Base-by-base conservation (phyloP, 1,284 basidiomycete species). In the Ceratobasidium sp. region DNA sequence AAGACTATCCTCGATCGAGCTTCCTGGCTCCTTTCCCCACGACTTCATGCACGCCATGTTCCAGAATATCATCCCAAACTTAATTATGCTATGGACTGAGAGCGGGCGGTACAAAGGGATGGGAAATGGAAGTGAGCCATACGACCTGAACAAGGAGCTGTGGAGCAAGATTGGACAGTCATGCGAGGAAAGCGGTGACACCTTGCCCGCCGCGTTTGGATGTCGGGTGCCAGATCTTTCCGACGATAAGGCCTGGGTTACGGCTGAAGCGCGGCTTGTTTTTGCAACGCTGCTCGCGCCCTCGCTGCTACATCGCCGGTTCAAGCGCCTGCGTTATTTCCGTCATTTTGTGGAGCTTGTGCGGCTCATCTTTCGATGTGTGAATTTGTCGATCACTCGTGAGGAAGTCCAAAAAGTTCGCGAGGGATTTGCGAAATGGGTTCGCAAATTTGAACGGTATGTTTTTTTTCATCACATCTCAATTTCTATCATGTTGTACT, bases 331-430 rank as follows among this genome's bases (percentile, higher is more conserved):
- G 4, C 81, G 80, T 51, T 89, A 87, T 76, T 89, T 87, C 78
- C 77, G 82, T 0, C 88, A 90, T 80, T 88, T 89, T 78, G 69
- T 88, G 3, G 6, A 81, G 0, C 84, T 90, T 0, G 86, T 88
- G 33, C 64, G 78, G 1, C 83, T 89, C 0, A 77, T 89, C 55
- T 84, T 84, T n/a, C n/a, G 81, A 0, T 89, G 88, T 78, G 83
- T 89, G 0, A 81, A 86, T 68, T 87, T 86, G 66, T 84, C 87
- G 75, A 82, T 89, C 18, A 83, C 83, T 0, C 13, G 73, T 0
- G 80, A 80, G 0, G 85, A 89, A 15, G 81, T 89, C 13, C 73
- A 83, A 0, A 55, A 70, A 1, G 61, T 90, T 1, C 71, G 83
- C 0, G 20, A 58, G 1, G 87, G 86, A 0, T 86, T 89, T 77